Percentiles rank a stretch among this genome's conserved stretches.
Conservation (phyloP, 2,329 filamentous ascomycete genomes). For the Aspergillus latus region DNA sequence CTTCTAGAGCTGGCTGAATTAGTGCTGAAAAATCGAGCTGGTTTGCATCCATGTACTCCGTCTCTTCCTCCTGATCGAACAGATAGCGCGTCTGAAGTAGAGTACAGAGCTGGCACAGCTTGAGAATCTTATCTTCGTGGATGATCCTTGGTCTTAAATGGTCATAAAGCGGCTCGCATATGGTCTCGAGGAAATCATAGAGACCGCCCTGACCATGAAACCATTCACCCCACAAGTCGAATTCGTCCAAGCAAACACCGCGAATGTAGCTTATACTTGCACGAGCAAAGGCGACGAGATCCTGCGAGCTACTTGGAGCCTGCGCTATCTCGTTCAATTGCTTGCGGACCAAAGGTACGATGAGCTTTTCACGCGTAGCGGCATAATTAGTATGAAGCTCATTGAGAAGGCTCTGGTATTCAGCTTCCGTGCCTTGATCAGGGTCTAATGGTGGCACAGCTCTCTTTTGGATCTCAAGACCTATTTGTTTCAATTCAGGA, state of each 20-base stretch:
- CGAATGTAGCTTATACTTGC: constrained; percentile 65
- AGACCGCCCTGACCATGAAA: constrained; percentile 62
- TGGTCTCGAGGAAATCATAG: constrained; percentile 65
- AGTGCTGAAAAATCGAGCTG: constrained; percentile 63
- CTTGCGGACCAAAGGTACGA: constrained; percentile 62
- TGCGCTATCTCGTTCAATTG: constrained; percentile 57
- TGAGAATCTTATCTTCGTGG: constrained; percentile 65
- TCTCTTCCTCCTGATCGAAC: constrained; percentile 57
- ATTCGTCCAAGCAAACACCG: constrained; percentile 66
- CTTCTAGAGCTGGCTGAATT: constrained; percentile 65
- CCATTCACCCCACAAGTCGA: constrained; percentile 67
- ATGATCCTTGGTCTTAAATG: constrained; percentile 65
- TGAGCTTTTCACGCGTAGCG: constrained; percentile 57
- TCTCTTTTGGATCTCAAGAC: constrained; percentile 66
- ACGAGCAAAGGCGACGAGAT: constrained; percentile 65
- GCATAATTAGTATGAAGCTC: constrained; percentile 65
- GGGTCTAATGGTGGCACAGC: constrained; percentile 61
- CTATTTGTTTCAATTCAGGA: constrained; percentile 64
- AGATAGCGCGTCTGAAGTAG: constrained; percentile 66
- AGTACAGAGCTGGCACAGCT: constrained; percentile 66
- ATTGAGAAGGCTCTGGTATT: constrained; percentile 66
- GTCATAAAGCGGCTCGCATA: constrained; percentile 68
- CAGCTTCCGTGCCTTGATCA: constrained; percentile 58
- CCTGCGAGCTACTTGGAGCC: constrained; percentile 60
- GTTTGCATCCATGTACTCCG: constrained; percentile 50